phyloP scores from a whole-genome alignment of 768 basidiomycete genomes.

The Rhodotorula babjevae region DNA sequence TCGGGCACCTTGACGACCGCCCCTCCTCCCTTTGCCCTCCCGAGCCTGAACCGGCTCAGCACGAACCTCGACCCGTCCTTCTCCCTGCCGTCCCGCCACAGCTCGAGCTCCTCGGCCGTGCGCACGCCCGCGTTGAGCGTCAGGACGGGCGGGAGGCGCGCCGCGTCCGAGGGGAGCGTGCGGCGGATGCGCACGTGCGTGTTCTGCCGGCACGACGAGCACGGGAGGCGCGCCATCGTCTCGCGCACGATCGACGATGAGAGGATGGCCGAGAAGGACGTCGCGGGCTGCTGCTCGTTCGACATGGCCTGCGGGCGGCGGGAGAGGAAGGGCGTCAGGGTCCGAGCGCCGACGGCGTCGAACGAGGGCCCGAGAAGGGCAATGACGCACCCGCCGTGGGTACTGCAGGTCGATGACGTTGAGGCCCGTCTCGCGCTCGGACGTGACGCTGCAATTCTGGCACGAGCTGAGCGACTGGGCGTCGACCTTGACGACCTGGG shows the following conservation, averaged over 20 bases:
- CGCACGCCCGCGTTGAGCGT: conserved; percentile 79
- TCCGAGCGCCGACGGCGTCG: too few relatives aligned
- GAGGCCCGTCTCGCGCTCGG: conserved; percentile 70
- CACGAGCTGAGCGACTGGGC: conserved; percentile 73
- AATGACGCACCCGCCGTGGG: conserved; percentile 64
- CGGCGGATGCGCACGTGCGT: conserved; percentile 66
- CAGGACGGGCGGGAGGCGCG: conserved; percentile 68
- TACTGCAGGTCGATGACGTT: conserved; percentile 83
- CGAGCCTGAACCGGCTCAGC: conserved; percentile 49
- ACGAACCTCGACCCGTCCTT: conserved; percentile 54
- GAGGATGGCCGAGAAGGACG: conserved; percentile 65
- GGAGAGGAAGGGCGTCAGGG: too few relatives aligned
- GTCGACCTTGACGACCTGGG: conserved; percentile 77
- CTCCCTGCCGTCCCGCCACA: conserved; percentile 64
- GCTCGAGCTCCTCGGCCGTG: conserved; percentile 64
- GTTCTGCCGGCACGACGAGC: conserved; percentile 74
- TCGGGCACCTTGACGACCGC: conserved; percentile 26
- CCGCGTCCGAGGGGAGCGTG: conserved; percentile 55
- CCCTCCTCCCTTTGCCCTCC: conserved; percentile 4
- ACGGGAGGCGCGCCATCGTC: conserved; percentile 78
- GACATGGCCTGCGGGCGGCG: conserved; percentile 41
- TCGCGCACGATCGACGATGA: conserved; percentile 72
- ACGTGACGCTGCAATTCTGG: conserved; percentile 63
- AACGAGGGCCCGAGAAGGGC: background rate
- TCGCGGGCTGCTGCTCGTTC: conserved; percentile 47